Percentiles rank a stretch among this genome's conserved stretches.
Conservation (phyloP, 2,329 filamentous ascomycete genomes). For the Pseudogymnoascus sp. region DNA sequence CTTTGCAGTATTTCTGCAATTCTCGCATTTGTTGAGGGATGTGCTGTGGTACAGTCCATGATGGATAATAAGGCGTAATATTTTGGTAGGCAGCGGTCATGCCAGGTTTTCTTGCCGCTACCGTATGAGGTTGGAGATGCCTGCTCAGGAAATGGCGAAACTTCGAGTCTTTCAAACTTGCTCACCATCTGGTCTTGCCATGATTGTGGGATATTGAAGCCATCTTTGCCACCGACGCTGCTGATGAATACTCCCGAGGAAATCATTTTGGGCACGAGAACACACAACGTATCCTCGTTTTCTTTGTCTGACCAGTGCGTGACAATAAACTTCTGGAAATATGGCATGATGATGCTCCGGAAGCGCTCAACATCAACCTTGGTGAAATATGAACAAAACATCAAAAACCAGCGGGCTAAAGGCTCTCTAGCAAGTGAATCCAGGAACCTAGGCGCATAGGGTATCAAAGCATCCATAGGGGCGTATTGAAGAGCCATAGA, state of each 20-base stretch:
- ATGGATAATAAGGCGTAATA: slow-evolving; percentile 60
- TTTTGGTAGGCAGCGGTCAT: slow-evolving; percentile 55
- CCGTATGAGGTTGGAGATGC: slow-evolving; percentile 43
- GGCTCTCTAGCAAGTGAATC: slow-evolving; percentile 56
- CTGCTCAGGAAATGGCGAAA: slow-evolving; percentile 56
- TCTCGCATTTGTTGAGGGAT: slow-evolving; percentile 57
- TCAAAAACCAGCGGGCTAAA: slow-evolving; percentile 66
- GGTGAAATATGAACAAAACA: slow-evolving; percentile 76
- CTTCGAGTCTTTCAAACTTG: slow-evolving; percentile 58
- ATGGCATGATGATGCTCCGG: slow-evolving; percentile 64
- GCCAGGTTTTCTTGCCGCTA: slow-evolving; percentile 54
- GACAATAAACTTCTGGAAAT: slow-evolving; percentile 70
- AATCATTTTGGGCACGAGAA: slow-evolving; percentile 59
- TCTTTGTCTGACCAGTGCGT: slow-evolving; percentile 60
- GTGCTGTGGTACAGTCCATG: slow-evolving; percentile 51
- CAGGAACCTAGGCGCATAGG: slow-evolving; percentile 57
- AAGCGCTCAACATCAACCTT: slow-evolving; percentile 68
- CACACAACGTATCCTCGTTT: slow-evolving; percentile 61
- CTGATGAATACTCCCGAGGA: slow-evolving; percentile 46
- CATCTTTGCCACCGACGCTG: slow-evolving; percentile 42
- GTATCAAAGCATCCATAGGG: slow-evolving; percentile 70
- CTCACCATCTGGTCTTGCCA: slow-evolving; percentile 68
- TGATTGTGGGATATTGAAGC: slow-evolving; percentile 50
- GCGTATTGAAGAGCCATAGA: slow-evolving; percentile 67
- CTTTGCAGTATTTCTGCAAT: slow-evolving; percentile 57